These are phyloP conservation scores for Raddia distichophylla DNA, from an alignment of 176 grass and related monocot species.

Conservation along the genomic window DNA sequence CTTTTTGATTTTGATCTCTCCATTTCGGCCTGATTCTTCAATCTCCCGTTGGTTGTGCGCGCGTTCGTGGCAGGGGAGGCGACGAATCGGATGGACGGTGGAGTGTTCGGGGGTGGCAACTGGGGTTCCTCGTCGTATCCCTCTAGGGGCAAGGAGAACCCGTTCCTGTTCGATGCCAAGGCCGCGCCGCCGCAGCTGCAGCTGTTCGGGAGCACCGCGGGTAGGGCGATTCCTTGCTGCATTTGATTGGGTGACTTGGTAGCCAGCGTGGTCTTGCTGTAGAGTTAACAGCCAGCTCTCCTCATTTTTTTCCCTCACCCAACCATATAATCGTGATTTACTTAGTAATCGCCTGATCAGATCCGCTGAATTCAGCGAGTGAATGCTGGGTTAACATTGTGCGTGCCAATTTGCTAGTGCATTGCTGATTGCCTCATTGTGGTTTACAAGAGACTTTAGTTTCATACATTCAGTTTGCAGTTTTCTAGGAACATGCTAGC, in stretches of 20 bases:
- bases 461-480: neutral
- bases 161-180: conserved; percentile 18
- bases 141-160: conserved; percentile 10
- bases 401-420: neutral
- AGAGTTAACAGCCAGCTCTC: no score
- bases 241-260: neutral
- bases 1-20: neutral
- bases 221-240: neutral
- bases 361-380: neutral
- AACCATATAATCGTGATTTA: neutral
- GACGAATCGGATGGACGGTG: conserved; percentile 45
- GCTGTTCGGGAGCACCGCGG: conserved; percentile 21
- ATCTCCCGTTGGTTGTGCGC: neutral
- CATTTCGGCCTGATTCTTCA: neutral
- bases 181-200: conserved; percentile 39
- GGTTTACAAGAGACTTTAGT: neutral
- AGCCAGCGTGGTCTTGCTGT: neutral
- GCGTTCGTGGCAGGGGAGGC: neutral
- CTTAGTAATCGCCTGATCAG: no score
- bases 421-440: neutral
- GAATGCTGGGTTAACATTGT: neutral
- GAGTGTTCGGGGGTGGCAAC: conserved; percentile 2
- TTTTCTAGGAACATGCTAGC: neutral
- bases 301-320: no score
- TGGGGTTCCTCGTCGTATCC: conserved; percentile 11